Evolutionary conservation across 2,329 filamentous ascomycete species (phyloP).

Genomic region (Ceratocystiopsis sp.): DNA sequence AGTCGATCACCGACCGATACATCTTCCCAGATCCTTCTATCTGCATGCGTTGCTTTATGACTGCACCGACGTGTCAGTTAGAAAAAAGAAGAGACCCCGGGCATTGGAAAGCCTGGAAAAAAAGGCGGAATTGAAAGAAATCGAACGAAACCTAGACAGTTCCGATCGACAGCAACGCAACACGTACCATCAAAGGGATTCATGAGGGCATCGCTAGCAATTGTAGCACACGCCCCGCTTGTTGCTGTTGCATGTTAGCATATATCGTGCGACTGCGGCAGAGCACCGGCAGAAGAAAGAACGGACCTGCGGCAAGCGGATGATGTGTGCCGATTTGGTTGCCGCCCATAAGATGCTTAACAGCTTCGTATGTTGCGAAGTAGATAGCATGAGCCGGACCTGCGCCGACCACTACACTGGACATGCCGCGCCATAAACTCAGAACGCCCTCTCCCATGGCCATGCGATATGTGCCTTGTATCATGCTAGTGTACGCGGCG

Average conservation of each 20-base stretch:
- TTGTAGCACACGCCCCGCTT: constrained; percentile 87
- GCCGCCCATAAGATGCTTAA: constrained; percentile 90
- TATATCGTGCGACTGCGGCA: not conserved
- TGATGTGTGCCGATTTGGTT: constrained; percentile 80
- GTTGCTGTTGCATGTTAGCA: constrained; percentile 39
- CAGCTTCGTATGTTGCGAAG: constrained; percentile 93
- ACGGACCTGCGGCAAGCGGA: constrained; percentile 74
- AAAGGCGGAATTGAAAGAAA: not conserved
- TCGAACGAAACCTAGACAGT: not conserved
- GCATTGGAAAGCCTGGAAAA: too few relatives aligned
- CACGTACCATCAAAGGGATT: constrained; percentile 88
- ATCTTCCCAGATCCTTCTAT: constrained; percentile 78
- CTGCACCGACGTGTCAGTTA: constrained; percentile 25
- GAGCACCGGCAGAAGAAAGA: not conserved
- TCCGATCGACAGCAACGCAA: too few relatives aligned
- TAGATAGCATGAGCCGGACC: constrained; percentile 95
- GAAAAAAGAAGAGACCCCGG: not conserved
- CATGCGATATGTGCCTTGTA: constrained; percentile 85
- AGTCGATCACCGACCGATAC: constrained; percentile 75
- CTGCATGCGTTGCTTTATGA: constrained; percentile 99
- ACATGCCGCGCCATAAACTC: constrained; percentile 91
- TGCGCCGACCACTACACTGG: constrained; percentile 87
- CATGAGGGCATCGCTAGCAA: constrained; percentile 96
- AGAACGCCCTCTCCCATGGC: constrained; percentile 76
- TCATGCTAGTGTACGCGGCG: constrained; percentile 73